A percentile compares a stretch with the other conserved stretches of the same genome.
phyloP scores from a whole-genome alignment of 192 early-diverging fungal species.

The Rhizophagus sp. region DNA sequence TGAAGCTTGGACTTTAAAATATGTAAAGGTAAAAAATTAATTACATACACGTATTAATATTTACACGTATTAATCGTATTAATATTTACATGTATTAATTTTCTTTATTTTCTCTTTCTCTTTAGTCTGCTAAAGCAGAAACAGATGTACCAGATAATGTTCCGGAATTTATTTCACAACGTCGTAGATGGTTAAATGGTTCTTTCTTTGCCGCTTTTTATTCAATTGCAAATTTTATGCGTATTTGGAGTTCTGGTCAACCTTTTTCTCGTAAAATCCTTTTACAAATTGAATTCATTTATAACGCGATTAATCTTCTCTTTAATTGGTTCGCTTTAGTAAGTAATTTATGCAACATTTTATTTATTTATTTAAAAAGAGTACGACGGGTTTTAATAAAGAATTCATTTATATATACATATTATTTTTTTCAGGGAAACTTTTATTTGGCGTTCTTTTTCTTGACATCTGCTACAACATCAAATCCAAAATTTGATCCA shows the following conservation, averaged over 20 bases:
- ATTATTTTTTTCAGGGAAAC: constrained; percentile 56
- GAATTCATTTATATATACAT: no score
- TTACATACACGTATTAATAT: neutral
- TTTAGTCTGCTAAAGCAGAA: constrained; percentile 70
- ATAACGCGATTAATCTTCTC: constrained; percentile 75
- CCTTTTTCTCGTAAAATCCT: constrained; percentile 63
- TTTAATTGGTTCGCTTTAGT: constrained; percentile 86
- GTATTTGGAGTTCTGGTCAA: constrained; percentile 75
- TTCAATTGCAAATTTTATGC: constrained; percentile 69
- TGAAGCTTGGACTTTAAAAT: constrained; percentile 78
- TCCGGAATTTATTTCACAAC: constrained; percentile 90
- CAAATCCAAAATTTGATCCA: constrained; percentile 48
- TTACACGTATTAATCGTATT: no score
- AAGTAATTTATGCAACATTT: neutral
- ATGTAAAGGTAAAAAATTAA: constrained; percentile 71
- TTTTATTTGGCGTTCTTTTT: constrained; percentile 85
- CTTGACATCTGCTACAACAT: constrained; percentile 49
- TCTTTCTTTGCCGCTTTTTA: constrained; percentile 90
- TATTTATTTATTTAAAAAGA: no score
- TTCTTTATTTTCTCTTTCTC: neutral
- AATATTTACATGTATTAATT: neutral
- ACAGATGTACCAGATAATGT: constrained; percentile 93
- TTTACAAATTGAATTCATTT: constrained; percentile 72
- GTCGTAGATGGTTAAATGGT: constrained; percentile 92
- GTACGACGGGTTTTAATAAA: no score